These are phyloP conservation scores for Neocatenulostroma microsporum DNA, from an alignment of 2,329 filamentous ascomycete species.

Conservation along the genomic window DNA sequence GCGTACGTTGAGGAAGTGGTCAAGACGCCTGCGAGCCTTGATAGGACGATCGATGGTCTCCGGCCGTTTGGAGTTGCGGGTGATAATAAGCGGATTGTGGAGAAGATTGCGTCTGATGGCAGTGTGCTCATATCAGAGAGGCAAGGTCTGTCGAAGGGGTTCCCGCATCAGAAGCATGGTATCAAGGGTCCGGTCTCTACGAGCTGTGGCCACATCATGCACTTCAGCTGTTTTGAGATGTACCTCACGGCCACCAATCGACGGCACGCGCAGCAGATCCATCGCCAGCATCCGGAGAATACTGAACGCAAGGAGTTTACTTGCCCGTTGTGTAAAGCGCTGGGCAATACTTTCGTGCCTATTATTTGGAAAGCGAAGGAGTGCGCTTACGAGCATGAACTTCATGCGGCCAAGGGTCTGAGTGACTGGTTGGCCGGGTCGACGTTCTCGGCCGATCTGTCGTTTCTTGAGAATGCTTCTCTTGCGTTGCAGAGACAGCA, in stretches of 20 bases:
- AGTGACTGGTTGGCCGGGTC: slow-evolving; percentile 53
- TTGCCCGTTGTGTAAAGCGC: slow-evolving; percentile 90
- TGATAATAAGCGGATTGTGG: slow-evolving; percentile 70
- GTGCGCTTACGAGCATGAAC: slow-evolving; percentile 64
- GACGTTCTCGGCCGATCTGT: slow-evolving; percentile 42
- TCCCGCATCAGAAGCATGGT: slow-evolving; percentile 52
- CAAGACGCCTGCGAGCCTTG: slow-evolving; percentile 70
- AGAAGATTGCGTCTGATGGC: slow-evolving; percentile 67
- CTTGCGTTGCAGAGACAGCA: slow-evolving; percentile 22
- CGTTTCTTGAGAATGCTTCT: slow-evolving; percentile 40
- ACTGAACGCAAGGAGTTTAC: slow-evolving; percentile 79
- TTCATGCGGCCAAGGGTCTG: slow-evolving; percentile 48
- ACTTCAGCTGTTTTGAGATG: slow-evolving; percentile 87
- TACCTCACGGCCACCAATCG: slow-evolving; percentile 79
- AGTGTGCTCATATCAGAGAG: slow-evolving; percentile 64
- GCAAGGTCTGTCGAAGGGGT: slow-evolving; percentile 82
- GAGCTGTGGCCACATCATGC: slow-evolving; percentile 97
- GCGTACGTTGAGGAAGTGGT: slow-evolving; percentile 80
- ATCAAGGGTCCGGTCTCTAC: slow-evolving; percentile 74
- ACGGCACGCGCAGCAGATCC: slow-evolving; percentile 85
- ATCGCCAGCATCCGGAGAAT: slow-evolving; percentile 83
- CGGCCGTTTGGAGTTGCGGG: slow-evolving; percentile 86
- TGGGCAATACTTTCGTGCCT: slow-evolving; percentile 90
- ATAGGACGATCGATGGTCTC: slow-evolving; percentile 72
- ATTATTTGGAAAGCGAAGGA: slow-evolving; percentile 94